Percentiles rank a stretch among this genome's conserved stretches.
Conservation (phyloP, 768 basidiomycete species). For the Lentinula sp. region DNA sequence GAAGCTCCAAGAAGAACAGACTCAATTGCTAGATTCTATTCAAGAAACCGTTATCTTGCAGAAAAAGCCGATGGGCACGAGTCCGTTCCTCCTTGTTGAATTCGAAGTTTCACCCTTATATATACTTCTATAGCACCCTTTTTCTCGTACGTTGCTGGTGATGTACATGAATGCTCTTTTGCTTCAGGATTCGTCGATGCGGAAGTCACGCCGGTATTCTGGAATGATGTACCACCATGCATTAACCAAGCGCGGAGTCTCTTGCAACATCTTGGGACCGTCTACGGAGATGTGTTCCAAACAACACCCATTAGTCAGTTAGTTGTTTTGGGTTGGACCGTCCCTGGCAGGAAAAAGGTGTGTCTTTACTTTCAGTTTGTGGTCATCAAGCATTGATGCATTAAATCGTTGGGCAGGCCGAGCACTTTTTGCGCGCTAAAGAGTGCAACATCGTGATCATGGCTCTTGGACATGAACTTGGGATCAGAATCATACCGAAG, state of each 20-base stretch:
- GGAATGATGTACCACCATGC: conserved; percentile 10
- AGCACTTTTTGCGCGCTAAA: neutral
- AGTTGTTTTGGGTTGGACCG: conserved; percentile 1
- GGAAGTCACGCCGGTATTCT: neutral
- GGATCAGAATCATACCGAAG: neutral
- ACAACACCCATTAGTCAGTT: neutral
- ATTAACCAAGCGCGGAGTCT: conserved; percentile 12
- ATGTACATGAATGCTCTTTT: neutral
- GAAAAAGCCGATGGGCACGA: neutral
- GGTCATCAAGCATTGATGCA: neutral
- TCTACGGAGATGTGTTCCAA: conserved; percentile 17
- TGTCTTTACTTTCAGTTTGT: neutral
- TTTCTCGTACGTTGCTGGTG: neutral
- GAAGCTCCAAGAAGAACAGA: conserved; percentile 21
- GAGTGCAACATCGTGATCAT: neutral
- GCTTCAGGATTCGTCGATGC: neutral
- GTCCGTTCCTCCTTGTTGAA: neutral
- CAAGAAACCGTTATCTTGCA: conserved; percentile 12
- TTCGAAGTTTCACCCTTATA: neutral
- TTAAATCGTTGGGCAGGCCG: neutral
- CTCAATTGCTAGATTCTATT: conserved; percentile 17
- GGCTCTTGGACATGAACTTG: conserved; percentile 1
- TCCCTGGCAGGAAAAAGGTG: neutral
- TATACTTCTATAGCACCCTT: neutral
- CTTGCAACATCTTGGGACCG: conserved; percentile 17